phyloP scores from a whole-genome alignment of 805 yeast species.

The Brettanomyces naardenensis region DNA sequence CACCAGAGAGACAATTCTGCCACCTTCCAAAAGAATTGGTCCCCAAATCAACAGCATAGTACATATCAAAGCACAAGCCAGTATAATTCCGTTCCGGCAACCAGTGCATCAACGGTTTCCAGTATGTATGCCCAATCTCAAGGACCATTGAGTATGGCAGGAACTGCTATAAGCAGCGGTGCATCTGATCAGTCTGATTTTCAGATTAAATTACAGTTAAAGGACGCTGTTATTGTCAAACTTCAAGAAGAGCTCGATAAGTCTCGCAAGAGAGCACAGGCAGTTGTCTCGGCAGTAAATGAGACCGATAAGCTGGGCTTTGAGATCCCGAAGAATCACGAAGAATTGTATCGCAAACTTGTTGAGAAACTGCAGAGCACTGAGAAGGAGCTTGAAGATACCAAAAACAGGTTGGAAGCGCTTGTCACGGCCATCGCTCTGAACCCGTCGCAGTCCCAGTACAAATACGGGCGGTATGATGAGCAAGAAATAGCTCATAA shows the following conservation, averaged over 20 bases:
- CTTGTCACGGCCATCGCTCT: constrained; percentile 47
- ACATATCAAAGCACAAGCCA: too few relatives aligned
- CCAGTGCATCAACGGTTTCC: too few relatives aligned
- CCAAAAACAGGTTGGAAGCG: constrained; percentile 57
- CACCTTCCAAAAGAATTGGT: too few relatives aligned
- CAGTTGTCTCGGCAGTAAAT: constrained; percentile 22
- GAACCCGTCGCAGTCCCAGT: constrained; percentile 38
- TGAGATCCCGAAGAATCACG: constrained; percentile 28
- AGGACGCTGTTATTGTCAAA: constrained; percentile 42
- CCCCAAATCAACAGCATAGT: too few relatives aligned
- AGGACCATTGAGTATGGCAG: too few relatives aligned
- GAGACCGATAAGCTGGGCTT: constrained; percentile 11
- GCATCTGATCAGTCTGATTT: too few relatives aligned
- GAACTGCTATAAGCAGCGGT: too few relatives aligned
- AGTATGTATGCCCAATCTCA: too few relatives aligned
- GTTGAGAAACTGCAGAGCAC: constrained; percentile 21
- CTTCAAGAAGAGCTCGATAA: constrained; percentile 37
- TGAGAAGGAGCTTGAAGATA: constrained; percentile 46
- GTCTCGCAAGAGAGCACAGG: constrained; percentile 34
- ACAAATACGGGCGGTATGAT: constrained; percentile 57
- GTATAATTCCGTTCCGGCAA: too few relatives aligned
- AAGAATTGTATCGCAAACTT: constrained; percentile 23
- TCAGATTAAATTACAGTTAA: constrained; percentile 44
- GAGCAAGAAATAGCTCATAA: constrained; percentile 71
- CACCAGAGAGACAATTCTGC: too few relatives aligned